Conservation (phyloP, 129 eudicot genomes). For the Dittrichia graveolens region DNA sequence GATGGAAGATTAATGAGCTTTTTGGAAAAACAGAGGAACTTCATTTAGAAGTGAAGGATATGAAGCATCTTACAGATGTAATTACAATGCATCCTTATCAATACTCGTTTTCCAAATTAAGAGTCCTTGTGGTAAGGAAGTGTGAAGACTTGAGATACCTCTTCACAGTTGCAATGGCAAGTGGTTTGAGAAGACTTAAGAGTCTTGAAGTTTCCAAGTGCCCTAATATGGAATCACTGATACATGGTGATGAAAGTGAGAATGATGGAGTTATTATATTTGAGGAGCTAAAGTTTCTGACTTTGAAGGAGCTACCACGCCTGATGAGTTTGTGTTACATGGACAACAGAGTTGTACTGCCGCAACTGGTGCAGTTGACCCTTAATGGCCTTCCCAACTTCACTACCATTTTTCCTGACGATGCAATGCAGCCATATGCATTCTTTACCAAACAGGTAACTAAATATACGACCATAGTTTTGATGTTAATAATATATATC, state of each 20-base stretch:
- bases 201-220: background rate
- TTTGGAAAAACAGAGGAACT: too few relatives aligned
- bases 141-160: too few relatives aligned
- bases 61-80: too few relatives aligned
- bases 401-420: background rate
- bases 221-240: background rate
- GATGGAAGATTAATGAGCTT: too few relatives aligned
- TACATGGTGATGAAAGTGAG: background rate
- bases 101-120: too few relatives aligned
- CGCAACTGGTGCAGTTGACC: background rate
- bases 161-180: too few relatives aligned
- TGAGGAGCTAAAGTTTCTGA: background rate
- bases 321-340: background rate
- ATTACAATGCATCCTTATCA: too few relatives aligned
- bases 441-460: background rate
- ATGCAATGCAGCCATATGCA: background rate
- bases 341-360: background rate
- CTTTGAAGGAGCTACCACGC: background rate
- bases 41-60: too few relatives aligned
- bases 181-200: too few relatives aligned
- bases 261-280: background rate
- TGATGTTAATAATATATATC: too few relatives aligned
- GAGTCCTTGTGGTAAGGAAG: too few relatives aligned
- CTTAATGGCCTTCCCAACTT: background rate
- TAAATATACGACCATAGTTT: too few relatives aligned